Base-by-base conservation (phyloP, 2,329 filamentous ascomycete species). In the Ophioceras dolichostomum region DNA sequence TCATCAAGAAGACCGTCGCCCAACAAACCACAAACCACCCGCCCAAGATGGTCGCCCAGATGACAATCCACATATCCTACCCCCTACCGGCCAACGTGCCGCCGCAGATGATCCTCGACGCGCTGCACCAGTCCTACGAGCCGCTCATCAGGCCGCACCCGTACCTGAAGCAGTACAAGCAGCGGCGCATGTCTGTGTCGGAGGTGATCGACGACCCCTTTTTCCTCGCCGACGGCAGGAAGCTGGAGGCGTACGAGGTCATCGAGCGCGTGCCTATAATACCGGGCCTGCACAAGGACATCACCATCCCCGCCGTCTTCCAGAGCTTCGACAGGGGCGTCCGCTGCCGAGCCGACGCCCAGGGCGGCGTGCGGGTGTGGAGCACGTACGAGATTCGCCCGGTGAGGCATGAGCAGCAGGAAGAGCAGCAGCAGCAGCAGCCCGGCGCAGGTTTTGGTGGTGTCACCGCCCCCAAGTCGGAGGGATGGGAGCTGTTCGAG, bases 311-410 rank as follows among this genome's bases (percentile, higher is more conserved):
- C 4, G 61, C 60, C 41, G 55, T 63, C 20, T 65, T 67, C 42
- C 64, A 68, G 47, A 54, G 49, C 41, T 56, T 61, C 22, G 50
- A 53, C 17, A 48, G 53, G 26, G 64, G 64, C 34, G 49, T 64
- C 21, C 56, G 64, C n/a, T 58, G 58, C 37, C 54, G 64, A 28
- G 64, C 60, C 34, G 52, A 61, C 29, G 62, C 64, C 4, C 52
- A 57, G 3, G 62, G 53, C 18, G 63, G 63, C 27, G 62, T 67
- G 17, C 51, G 53, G 13, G 57, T 68, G 37, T 59, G 64, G 52
- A 60, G 55, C 40, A 51, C 51, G 17, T 60, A 58, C 44, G 50
- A 54, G 39, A 52, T 59, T 2, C 38, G 45, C 36, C 46, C 44
- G 10, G 44, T 45, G 7, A 5, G 26, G 29, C n/a, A n/a, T n/a